Base-by-base conservation (phyloP, 1,139 yeast genomes). In the Scheffersomyces cryptocercus region DNA sequence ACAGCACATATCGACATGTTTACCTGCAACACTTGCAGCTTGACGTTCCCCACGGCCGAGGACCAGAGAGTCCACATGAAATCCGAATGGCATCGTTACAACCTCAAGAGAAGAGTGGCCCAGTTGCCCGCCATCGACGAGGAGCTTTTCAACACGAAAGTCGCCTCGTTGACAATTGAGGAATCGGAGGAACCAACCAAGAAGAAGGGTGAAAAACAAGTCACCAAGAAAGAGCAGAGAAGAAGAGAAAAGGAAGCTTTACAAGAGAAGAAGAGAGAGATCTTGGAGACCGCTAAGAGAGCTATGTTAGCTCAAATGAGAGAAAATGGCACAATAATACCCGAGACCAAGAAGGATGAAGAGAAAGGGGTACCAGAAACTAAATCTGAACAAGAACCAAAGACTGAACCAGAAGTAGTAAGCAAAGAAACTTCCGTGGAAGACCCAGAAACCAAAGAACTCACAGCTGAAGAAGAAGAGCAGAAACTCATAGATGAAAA, bases 71-170 rank as follows among this genome's bases (percentile, higher is more conserved):
- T 57, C 35, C 80, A 75, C 57, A 76, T 82, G 82, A 68, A 77
- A 58, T 73, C 87, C 3, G 95, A 85, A 48, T 86, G 95, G 95
- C 95, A 86, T 64, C 68, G 85, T 51, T 81, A 81, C 58, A 81
- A 81, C 53, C 68, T 81, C 54, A 81, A 81, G 50, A 71, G 85
- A 66, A 69, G 84, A 58, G 85, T 80, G 16, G 82, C 85, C 2
- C 75, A 74, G 50, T 65, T 81, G 47, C 84, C 85, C 5, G 67
- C 82, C 5, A 74, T 81, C n/a, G 70, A 69, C 39, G 84, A 79
- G 56, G 70, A 62, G 2, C 51, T 70, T 14, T 81, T 80, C 54
- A 67, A 70, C 42, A 50, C 66, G 12, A 80, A 80, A 53, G 82
- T 79, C 11, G 68, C 75, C 4, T 54, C 59, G 9, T 51, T 72